phyloP scores from a whole-genome alignment of 2,329 filamentous ascomycete species.

The Claviceps arundinis region DNA sequence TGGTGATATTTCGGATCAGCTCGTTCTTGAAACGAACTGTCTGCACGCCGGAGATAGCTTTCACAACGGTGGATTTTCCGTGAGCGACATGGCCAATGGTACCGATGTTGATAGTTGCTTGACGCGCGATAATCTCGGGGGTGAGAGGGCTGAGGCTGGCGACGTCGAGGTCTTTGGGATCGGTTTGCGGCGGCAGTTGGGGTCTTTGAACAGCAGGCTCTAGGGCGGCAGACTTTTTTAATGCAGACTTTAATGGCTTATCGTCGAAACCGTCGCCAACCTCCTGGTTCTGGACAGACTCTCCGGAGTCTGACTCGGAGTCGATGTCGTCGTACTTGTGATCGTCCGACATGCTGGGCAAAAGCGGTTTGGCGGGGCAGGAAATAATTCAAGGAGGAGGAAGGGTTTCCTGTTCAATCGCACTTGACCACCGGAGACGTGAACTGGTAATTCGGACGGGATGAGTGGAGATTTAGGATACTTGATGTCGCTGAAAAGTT shows the following conservation, averaged over 20 bases:
- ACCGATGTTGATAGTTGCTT: conserved; percentile 98
- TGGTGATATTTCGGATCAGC: conserved; percentile 96
- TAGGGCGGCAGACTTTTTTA: conserved; percentile 58
- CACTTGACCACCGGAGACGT: background rate
- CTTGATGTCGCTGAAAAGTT: background rate
- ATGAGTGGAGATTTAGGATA: background rate
- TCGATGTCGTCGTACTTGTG: conserved; percentile 59
- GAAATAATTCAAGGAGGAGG: background rate
- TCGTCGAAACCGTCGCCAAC: conserved; percentile 44
- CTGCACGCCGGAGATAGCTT: conserved; percentile 97
- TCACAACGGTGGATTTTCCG: conserved; percentile 97
- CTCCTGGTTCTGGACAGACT: conserved; percentile 48
- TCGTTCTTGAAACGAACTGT: conserved; percentile 99
- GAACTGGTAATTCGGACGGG: background rate
- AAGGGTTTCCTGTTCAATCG: background rate
- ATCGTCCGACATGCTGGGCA: conserved; percentile 40
- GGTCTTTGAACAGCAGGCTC: conserved; percentile 41
- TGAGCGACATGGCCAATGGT: conserved; percentile 98
- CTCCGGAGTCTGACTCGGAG: conserved; percentile 54
- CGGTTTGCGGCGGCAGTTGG: conserved; percentile 70
- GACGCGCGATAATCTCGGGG: conserved; percentile 91
- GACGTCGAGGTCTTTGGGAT: conserved; percentile 80
- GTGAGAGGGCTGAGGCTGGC: conserved; percentile 70
- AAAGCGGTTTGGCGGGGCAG: conserved; percentile 16
- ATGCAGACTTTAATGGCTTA: conserved; percentile 65